Conservation (phyloP, 129 eudicot species). For the Escallonia herrerae region DNA sequence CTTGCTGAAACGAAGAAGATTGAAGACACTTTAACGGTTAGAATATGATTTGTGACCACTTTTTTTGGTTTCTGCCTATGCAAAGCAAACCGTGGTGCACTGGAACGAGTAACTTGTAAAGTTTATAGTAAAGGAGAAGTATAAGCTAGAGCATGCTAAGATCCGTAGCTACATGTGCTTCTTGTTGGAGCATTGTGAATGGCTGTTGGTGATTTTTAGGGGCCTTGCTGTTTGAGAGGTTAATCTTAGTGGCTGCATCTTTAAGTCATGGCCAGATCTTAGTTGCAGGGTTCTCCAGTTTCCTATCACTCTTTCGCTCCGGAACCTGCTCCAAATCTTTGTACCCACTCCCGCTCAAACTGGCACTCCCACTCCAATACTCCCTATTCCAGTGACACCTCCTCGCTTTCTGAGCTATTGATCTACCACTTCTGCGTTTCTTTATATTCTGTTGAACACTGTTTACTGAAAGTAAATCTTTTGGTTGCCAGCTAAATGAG, state of each 20-base stretch:
- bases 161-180: neutral
- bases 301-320: too few relatives aligned
- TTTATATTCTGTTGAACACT: too few relatives aligned
- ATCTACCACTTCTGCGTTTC: too few relatives aligned
- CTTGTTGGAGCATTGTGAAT: neutral
- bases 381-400: too few relatives aligned
- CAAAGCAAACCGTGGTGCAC: neutral
- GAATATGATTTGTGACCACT: neutral
- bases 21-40: slow-evolving; percentile 77
- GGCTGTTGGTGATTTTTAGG: neutral
- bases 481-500: too few relatives aligned
- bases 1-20: slow-evolving; percentile 87
- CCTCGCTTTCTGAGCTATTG: too few relatives aligned
- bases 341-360: too few relatives aligned
- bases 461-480: too few relatives aligned
- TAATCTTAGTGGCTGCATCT: neutral
- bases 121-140: neutral
- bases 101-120: neutral
- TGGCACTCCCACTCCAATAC: too few relatives aligned
- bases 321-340: too few relatives aligned
- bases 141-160: neutral
- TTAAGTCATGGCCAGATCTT: too few relatives aligned
- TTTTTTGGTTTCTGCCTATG: neutral
- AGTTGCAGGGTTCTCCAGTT: too few relatives aligned
- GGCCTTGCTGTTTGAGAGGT: neutral